Evolutionary conservation across 441 rosid species (phyloP).

Genomic region (Gossypium trilobum): DNA sequence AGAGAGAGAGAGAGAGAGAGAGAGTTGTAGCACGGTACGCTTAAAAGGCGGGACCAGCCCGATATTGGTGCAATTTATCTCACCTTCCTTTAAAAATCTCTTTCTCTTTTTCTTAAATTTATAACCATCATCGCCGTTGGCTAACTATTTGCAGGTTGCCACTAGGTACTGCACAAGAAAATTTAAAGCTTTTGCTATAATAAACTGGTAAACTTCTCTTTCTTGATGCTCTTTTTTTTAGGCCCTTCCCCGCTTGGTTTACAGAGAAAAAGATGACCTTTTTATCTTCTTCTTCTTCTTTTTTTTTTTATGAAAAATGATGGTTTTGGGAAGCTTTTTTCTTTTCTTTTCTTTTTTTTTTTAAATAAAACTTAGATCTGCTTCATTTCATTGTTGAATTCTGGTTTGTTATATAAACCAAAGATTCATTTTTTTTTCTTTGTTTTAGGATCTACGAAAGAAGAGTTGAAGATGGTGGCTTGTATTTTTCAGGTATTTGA

Average conservation of each 20-base stretch:
- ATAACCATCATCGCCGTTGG: neutral
- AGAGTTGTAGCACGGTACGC: conserved; percentile 7
- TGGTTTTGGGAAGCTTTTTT: neutral
- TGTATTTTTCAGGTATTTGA: conserved; percentile 5
- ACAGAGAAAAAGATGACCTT: conserved; percentile 17
- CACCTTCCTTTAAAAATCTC: conserved; percentile 10
- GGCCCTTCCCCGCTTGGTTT: neutral
- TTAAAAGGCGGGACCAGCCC: conserved; percentile 29
- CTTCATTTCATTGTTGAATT: conserved; percentile 16
- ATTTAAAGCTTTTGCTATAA: neutral
- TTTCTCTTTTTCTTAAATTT: neutral
- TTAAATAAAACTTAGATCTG: conserved; percentile 17
- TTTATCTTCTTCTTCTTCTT: neutral
- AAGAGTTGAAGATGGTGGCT: conserved; percentile 23
- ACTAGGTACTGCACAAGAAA: conserved; percentile 1
- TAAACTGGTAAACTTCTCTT: conserved; percentile 19
- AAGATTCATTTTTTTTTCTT: neutral
- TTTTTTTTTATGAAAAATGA: conserved; percentile 1
- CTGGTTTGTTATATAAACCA: conserved; percentile 7
- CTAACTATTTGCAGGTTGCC: neutral
- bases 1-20: neutral
- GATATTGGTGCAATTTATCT: conserved; percentile 37
- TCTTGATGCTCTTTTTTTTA: neutral
- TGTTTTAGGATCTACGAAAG: conserved; percentile 25
- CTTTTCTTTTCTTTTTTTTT: neutral